These are phyloP conservation scores for Ceratocystis eucalypticola DNA, from an alignment of 2,329 filamentous ascomycete genomes.

Conservation along the genomic window DNA sequence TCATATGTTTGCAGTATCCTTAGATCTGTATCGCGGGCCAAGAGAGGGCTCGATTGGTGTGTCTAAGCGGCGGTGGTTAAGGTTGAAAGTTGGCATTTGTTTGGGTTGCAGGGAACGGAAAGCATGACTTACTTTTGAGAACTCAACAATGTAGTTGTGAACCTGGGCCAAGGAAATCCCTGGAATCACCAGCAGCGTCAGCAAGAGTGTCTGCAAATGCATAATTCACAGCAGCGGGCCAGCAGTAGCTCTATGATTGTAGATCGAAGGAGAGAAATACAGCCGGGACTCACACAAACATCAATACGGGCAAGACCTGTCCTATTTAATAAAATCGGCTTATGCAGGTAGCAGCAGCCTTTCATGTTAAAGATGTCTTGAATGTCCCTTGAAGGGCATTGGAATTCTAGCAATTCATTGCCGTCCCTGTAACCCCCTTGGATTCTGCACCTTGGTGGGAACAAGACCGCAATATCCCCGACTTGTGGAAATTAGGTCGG, in stretches of 20 bases:
- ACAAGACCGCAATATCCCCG: not conserved
- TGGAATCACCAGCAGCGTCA: not conserved
- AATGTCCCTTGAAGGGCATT: not conserved
- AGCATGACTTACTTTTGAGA: not conserved
- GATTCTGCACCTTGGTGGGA: not conserved
- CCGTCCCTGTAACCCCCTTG: not conserved
- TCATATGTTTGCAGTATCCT: conserved; percentile 22
- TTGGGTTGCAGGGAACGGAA: not conserved
- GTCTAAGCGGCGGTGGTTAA: not conserved
- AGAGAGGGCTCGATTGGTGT: not conserved
- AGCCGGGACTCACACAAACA: not conserved
- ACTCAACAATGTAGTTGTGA: conserved; percentile 15
- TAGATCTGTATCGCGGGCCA: not conserved
- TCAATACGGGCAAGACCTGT: not conserved
- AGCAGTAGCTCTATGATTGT: not conserved
- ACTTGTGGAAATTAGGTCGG: conserved; percentile 7
- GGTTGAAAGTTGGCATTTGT: not conserved
- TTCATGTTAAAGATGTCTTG: not conserved
- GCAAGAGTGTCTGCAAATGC: not conserved
- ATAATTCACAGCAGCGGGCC: not conserved
- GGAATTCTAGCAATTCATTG: conserved; percentile 3
- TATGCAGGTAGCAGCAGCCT: not conserved
- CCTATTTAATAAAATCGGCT: not conserved
- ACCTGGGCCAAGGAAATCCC: not conserved
- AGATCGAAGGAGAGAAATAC: not conserved